Evolutionary conservation across 495 filamentous ascomycete genomes (phyloP), one percentile per base, ranked within the genome.

Genomic region (Cercophora samala): DNA sequence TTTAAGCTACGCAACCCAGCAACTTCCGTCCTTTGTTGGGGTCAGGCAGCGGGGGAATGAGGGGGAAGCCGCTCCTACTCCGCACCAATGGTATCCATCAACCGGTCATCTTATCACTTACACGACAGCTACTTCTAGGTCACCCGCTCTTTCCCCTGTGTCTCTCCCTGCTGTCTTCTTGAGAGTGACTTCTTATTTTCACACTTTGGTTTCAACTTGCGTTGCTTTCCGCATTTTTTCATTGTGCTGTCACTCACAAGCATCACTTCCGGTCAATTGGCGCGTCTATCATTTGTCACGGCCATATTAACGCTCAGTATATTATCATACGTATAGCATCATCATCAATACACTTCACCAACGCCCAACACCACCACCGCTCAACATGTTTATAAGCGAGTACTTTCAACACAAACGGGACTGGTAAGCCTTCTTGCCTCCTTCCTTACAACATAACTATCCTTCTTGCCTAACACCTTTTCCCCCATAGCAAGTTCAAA

Each of bases 401-500:
- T 89, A 89, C 69, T 75, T 87, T 56, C 80, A 84, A 65, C 87
- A 90, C 72, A 78, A 79, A 46, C 83, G 80, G 54, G 84, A 87
- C 73, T 88, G 86, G 87, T 88, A 77, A 73, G 76, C 60, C 19
- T 3, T 9, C 32, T 26, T 54, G 9, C 58, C 5, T 26, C 19
- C 32, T 22, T 17, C 53, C 42, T n/a, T n/a, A n/a, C n/a, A n/a
- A n/a, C n/a, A n/a, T n/a, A n/a, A n/a, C n/a, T n/a, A n/a, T n/a
- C n/a, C n/a, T n/a, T n/a, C n/a, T n/a, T n/a, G n/a, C n/a, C n/a
- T 46, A n/a, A 51, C 72, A 25, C 56, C 22, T 18, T 61, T 8
- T 26, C 37, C 6, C 9, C 71, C 15, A 71, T 61, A 98, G 95
- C 80, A 83, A 86, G 73, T 83, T 84, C 70, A 99, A 99, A 81